Conservation (phyloP, 108 stramenopile genomes). For the Skeletonema tropicum region DNA sequence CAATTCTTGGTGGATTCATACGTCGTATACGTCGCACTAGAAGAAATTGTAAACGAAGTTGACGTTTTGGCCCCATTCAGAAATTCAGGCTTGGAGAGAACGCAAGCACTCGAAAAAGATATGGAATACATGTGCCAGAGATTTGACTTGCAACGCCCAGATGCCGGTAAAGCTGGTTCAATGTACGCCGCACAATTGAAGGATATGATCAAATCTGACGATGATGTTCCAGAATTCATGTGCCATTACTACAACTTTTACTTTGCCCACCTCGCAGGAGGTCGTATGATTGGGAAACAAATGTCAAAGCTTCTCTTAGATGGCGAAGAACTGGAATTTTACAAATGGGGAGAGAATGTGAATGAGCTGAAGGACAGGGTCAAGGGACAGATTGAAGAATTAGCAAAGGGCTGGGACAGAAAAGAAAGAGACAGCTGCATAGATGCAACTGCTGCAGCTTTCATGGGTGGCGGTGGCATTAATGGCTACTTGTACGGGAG, state of each 20-base stretch:
- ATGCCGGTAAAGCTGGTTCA: constrained; percentile 57
- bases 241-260: constrained; percentile 96
- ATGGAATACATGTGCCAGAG: constrained; percentile 83
- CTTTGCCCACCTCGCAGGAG: constrained; percentile 93
- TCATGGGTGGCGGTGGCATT: constrained; percentile 69
- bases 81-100: constrained; percentile 87
- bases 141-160: constrained; percentile 55
- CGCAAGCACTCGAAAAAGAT: constrained; percentile 73
- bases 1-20: constrained; percentile 82
- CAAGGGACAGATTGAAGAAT: constrained; percentile 81
- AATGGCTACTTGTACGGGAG: constrained; percentile 73
- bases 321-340: constrained; percentile 86
- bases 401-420: constrained; percentile 77
- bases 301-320: constrained; percentile 84
- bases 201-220: constrained; percentile 44
- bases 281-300: constrained; percentile 92
- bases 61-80: constrained; percentile 68
- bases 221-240: constrained; percentile 85
- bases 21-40: constrained; percentile 82
- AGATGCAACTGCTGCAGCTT: constrained; percentile 71
- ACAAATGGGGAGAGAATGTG: constrained; percentile 91
- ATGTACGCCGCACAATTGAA: constrained; percentile 66
- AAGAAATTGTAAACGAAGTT: constrained; percentile 68
- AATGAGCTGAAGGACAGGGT: constrained; percentile 78
- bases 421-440: constrained; percentile 80